Evolutionary conservation across 1,284 basidiomycete species (phyloP).

Genomic region (Rhodotorula sp.): DNA sequence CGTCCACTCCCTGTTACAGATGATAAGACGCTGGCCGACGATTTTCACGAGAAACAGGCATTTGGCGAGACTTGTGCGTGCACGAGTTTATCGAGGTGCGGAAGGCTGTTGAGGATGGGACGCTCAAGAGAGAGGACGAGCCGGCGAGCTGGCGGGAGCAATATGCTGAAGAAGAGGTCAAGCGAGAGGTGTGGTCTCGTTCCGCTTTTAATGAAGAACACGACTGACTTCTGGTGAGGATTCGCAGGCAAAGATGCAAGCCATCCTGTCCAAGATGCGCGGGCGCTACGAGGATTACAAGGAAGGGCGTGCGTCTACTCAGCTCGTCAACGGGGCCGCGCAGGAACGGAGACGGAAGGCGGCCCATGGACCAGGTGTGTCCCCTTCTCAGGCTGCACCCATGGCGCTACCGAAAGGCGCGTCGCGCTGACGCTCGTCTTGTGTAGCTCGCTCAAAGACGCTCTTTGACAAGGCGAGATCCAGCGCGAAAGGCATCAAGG

Average conservation of each 20-base stretch:
- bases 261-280: conserved; percentile 16
- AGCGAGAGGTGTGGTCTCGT: conserved; percentile 19
- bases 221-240: too few relatives aligned
- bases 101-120: conserved; percentile 36
- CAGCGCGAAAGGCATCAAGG: conserved; percentile 16
- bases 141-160: conserved; percentile 20
- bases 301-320: conserved; percentile 11
- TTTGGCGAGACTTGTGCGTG: conserved; percentile 32
- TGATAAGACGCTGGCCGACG: neutral
- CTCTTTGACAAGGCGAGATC: conserved; percentile 24
- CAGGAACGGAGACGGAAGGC: conserved; percentile 22
- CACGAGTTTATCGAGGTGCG: conserved; percentile 31
- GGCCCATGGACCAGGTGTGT: neutral
- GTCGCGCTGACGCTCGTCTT: too few relatives aligned
- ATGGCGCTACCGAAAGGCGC: neutral
- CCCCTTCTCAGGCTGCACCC: too few relatives aligned
- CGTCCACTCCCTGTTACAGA: neutral
- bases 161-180: conserved; percentile 22
- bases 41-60: neutral
- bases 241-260: conserved; percentile 24
- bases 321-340: conserved; percentile 20
- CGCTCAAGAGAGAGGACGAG: neutral
- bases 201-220: too few relatives aligned
- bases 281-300: conserved; percentile 16
- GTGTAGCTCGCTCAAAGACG: conserved; percentile 19